A percentile compares a stretch with the other conserved stretches of the same genome.
Conservation (phyloP, 345 rosid genomes). For the Ceriops zippeliana region DNA sequence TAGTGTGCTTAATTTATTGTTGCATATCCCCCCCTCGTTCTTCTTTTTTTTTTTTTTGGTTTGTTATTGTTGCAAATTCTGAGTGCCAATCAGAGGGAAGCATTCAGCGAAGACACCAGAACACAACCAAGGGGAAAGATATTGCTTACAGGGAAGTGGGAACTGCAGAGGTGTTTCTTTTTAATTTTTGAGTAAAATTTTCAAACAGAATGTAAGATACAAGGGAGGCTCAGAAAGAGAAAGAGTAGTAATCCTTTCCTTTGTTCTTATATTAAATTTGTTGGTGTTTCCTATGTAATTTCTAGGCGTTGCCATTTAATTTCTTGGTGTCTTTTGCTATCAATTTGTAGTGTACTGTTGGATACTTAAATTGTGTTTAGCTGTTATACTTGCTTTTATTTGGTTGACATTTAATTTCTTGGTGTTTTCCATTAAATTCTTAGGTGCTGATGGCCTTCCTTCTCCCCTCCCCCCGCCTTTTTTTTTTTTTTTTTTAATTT, state of each 20-base stretch:
- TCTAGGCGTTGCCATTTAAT: conserved; percentile 41
- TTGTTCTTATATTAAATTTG: conserved; percentile 13
- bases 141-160: too few species aligned
- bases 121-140: too few species aligned
- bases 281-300: conserved; percentile 28
- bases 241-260: neutral
- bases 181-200: too few species aligned
- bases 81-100: too few species aligned
- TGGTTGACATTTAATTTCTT: conserved; percentile 65
- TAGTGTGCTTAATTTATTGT: too few species aligned
- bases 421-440: conserved; percentile 55
- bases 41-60: too few species aligned
- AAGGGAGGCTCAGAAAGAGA: neutral
- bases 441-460: conserved; percentile 35
- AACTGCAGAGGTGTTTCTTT: too few species aligned
- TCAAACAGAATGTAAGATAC: too few species aligned
- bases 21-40: too few species aligned
- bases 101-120: too few species aligned
- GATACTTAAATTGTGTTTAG: conserved; percentile 23
- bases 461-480: neutral
- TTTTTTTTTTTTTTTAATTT: neutral
- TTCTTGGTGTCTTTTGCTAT: conserved; percentile 29
- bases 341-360: conserved; percentile 20
- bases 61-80: too few species aligned
- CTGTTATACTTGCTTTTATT: conserved; percentile 34